Evolutionary conservation across 441 rosid species (phyloP), one percentile per base, ranked within the genome.

Genomic region (Erodium moschatum): DNA sequence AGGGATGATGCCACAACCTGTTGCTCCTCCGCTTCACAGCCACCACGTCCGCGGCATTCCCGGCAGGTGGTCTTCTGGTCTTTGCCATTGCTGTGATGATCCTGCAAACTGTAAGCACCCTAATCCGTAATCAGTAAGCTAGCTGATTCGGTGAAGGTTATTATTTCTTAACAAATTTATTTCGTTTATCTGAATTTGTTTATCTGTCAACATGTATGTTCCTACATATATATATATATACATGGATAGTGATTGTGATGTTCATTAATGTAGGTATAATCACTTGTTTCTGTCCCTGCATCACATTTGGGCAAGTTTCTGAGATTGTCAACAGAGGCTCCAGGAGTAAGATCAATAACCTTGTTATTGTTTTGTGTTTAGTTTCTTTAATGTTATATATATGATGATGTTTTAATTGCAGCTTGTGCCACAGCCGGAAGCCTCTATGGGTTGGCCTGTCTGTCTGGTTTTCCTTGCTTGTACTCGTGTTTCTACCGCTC

Each of bases 401-500:
- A 2, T 24, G 27, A 24, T 24, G 0, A 24, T 24, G 27, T 24
- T 24, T 24, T n/a, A n/a, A n/a, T 19, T 15, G 8, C 24, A 11
- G 48, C 7, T 12, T 13, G n/a, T 7, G 7, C 60, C 19, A 68
- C 73, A 0, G 58, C 72, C n/a, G 87, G 84, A 2, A 1, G 35
- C 20, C 0, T 71, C 50, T 86, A 72, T 31, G 86, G 75, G 15
- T 15, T 77, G 15, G 48, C 76, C 64, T n/a, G 13, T 11, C 0
- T 77, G 10, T 35, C 77, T 0, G 80, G 82, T 3, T 62, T 64
- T 3, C 74, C 82, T 0, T 82, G 74, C 61, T 66, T 81, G 8
- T 84, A 81, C 60, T 86, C 90, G 7, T 82, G 83, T 73, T 64
- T 73, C 67, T 81, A 78, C 63, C 83, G 90, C 29, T 73, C 86